Evolutionary conservation across 805 yeast genomes (phyloP).

Genomic region (Yamadazyma sp.): DNA sequence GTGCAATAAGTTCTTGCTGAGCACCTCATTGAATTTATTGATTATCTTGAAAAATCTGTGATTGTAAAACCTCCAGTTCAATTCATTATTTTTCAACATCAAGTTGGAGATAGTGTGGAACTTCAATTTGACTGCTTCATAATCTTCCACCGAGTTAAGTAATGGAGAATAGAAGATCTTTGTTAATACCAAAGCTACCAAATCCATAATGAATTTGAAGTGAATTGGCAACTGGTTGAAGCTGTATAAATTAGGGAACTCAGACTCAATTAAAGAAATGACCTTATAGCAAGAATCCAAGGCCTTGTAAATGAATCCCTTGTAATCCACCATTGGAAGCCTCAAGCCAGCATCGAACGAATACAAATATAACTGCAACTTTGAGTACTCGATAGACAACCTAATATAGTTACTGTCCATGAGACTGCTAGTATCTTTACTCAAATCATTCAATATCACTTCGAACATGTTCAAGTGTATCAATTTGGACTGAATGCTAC

Average conservation of each 20-base stretch:
- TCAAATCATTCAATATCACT: conserved; percentile 34
- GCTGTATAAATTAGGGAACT: conserved; percentile 21
- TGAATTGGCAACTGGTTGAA: conserved; percentile 40
- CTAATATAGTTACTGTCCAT: conserved; percentile 25
- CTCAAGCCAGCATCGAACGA: conserved; percentile 28
- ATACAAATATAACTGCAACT: conserved; percentile 38
- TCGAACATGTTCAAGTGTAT: conserved; percentile 46
- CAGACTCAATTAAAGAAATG: conserved; percentile 22
- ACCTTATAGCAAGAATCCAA: conserved; percentile 28
- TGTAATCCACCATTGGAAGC: conserved; percentile 29
- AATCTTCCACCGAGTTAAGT: conserved; percentile 24
- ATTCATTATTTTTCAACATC: conserved; percentile 18
- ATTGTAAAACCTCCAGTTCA: conserved; percentile 25
- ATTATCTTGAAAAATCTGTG: conserved; percentile 24
- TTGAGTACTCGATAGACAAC: conserved; percentile 36
- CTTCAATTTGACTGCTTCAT: conserved; percentile 22
- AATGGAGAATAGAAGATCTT: conserved; percentile 34
- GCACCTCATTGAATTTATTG: conserved; percentile 23
- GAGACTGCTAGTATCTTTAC: conserved; percentile 18
- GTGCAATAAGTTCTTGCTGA: conserved; percentile 13
- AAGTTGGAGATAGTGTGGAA: conserved; percentile 24
- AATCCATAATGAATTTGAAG: conserved; percentile 38
- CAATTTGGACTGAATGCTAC: conserved; percentile 26
- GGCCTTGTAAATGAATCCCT: conserved; percentile 26
- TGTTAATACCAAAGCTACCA: conserved; percentile 30